Conservation (phyloP, 371 early-diverging fungal species). For the Circinella minor region DNA sequence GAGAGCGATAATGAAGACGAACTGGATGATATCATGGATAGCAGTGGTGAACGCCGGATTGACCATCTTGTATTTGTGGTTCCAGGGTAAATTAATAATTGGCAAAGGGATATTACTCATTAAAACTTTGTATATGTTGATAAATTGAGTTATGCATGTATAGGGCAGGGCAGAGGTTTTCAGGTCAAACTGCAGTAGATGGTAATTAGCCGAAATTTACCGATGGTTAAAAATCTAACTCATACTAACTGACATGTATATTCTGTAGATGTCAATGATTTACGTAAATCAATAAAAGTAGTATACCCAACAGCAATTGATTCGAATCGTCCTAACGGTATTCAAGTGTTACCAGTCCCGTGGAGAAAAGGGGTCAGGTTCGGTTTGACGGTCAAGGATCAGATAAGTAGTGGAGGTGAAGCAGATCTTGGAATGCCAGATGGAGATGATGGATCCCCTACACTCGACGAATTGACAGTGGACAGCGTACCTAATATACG, state of each 20-base stretch:
- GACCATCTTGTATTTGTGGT: conserved; percentile 81
- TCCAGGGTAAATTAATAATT: conserved; percentile 63
- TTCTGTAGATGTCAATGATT: conserved; percentile 65
- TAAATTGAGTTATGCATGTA: not conserved
- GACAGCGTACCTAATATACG: conserved; percentile 85
- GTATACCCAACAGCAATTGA: conserved; percentile 40
- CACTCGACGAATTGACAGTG: conserved; percentile 76
- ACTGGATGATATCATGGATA: not conserved
- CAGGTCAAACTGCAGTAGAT: conserved; percentile 76
- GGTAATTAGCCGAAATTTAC: conserved; percentile 36
- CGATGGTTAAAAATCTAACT: no score
- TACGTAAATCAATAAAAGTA: conserved; percentile 71
- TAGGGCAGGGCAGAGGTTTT: conserved; percentile 81
- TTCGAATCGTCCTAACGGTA: conserved; percentile 49
- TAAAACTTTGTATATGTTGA: not conserved
- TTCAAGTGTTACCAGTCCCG: conserved; percentile 83
- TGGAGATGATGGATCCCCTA: conserved; percentile 64
- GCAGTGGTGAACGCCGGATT: conserved; percentile 61
- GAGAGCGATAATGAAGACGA: conserved; percentile 51
- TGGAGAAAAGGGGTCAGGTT: conserved; percentile 83
- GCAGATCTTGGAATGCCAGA: conserved; percentile 61
- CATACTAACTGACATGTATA: no score
- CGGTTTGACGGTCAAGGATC: conserved; percentile 62
- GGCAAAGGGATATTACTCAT: not conserved
- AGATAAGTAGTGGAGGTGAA: conserved; percentile 42